Evolutionary conservation across 345 rosid species (phyloP).

Genomic region (Aurinia saxatilis): DNA sequence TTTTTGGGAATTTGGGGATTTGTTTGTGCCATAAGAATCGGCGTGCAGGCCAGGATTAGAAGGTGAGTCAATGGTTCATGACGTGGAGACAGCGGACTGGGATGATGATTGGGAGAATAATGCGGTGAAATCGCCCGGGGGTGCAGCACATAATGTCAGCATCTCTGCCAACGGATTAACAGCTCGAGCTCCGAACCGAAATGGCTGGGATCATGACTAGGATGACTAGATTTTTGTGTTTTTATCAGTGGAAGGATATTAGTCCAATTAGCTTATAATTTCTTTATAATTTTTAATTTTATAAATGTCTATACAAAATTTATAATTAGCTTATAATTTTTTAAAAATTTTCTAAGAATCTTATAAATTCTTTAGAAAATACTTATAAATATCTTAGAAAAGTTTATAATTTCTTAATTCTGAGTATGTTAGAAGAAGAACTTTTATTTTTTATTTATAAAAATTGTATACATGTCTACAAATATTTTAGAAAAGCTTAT

Average conservation of each 20-base stretch:
- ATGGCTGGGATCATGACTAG: conserved; percentile 86
- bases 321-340: too few species aligned
- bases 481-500: too few species aligned
- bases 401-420: too few species aligned
- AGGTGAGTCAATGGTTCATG: conserved; percentile 38
- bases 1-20: conserved; percentile 52
- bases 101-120: conserved; percentile 86
- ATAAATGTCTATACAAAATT: too few species aligned
- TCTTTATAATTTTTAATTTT: too few species aligned
- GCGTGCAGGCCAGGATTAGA: conserved; percentile 32
- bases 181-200: conserved; percentile 54
- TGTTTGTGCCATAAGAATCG: conserved; percentile 54
- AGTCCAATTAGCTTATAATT: too few species aligned
- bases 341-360: too few species aligned
- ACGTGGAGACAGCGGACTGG: conserved; percentile 72
- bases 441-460: too few species aligned
- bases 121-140: conserved; percentile 68
- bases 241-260: background rate
- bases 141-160: conserved; percentile 30
- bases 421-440: too few species aligned
- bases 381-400: too few species aligned
- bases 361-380: too few species aligned
- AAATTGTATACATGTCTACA: too few species aligned
- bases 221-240: conserved; percentile 39
- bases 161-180: conserved; percentile 77